Conservation (phyloP, 768 basidiomycete genomes). For the Lactifluus subvellereus region DNA sequence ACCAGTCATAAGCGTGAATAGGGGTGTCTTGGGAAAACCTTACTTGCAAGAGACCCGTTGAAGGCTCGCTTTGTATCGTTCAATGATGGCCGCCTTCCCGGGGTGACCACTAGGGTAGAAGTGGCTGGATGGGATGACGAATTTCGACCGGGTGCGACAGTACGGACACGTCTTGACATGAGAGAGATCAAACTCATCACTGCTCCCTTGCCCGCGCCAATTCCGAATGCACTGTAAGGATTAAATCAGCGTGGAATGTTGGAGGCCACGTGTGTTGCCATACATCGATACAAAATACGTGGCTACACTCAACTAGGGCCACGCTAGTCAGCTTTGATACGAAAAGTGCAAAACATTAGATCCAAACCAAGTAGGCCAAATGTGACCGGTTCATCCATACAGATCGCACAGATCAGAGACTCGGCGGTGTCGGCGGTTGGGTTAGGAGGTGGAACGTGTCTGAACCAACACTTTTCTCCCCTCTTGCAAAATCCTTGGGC, state of each 20-base stretch:
- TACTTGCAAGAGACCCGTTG: slow-evolving; percentile 61
- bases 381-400: slow-evolving; percentile 62
- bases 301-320: slow-evolving; percentile 60
- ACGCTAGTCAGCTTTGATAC: slow-evolving; percentile 15
- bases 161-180: slow-evolving; percentile 74
- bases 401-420: slow-evolving; percentile 60
- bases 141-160: slow-evolving; percentile 61
- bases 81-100: slow-evolving; percentile 46
- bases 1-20: neutral
- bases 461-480: slow-evolving; percentile 73
- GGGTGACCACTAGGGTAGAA: slow-evolving; percentile 52
- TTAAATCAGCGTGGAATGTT: neutral
- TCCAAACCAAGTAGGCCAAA: slow-evolving; percentile 61
- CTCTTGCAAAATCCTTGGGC: slow-evolving; percentile 60
- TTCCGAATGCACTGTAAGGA: slow-evolving; percentile 61
- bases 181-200: slow-evolving; percentile 45
- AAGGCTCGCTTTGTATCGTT: slow-evolving; percentile 70
- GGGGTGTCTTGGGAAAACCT: slow-evolving; percentile 26
- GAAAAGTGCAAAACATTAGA: neutral
- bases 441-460: slow-evolving; percentile 39
- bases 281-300: slow-evolving; percentile 72
- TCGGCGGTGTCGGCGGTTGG: slow-evolving; percentile 25
- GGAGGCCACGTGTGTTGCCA: slow-evolving; percentile 19
- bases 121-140: slow-evolving; percentile 67
- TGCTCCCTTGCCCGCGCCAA: slow-evolving; percentile 63